A percentile compares a stretch with the other conserved stretches of the same genome.
These are phyloP conservation scores for Teratosphaeria destructans DNA, from an alignment of 2,329 filamentous ascomycete species.

Conservation along the genomic window DNA sequence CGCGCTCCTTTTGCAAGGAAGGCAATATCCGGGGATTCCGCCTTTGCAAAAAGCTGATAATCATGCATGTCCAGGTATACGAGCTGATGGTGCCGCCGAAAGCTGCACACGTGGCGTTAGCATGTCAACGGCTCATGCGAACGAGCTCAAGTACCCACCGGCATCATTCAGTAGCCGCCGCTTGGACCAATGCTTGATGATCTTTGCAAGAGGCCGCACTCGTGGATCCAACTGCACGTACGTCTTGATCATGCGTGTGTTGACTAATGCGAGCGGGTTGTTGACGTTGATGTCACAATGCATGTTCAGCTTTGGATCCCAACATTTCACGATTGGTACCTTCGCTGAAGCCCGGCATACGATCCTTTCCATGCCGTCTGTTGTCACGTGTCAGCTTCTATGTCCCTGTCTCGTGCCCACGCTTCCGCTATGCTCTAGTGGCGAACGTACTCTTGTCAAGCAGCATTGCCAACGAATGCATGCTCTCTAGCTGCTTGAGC, in stretches of 20 bases:
- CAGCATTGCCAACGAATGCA: constrained; percentile 81
- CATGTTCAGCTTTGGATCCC: constrained; percentile 83
- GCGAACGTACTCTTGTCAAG: constrained; percentile 65
- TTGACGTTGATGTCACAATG: constrained; percentile 99
- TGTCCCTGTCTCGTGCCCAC: background rate
- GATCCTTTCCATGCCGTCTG: constrained; percentile 93
- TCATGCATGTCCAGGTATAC: constrained; percentile 98
- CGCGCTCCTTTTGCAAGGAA: constrained; percentile 64
- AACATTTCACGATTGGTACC: constrained; percentile 96
- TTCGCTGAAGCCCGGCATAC: constrained; percentile 92
- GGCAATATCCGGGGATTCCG: constrained; percentile 76
- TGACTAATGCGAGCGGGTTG: constrained; percentile 87
- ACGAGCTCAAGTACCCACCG: constrained; percentile 49
- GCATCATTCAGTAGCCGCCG: constrained; percentile 89
- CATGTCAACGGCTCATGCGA: background rate
- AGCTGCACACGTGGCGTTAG: constrained; percentile 41
- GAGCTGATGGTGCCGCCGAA: constrained; percentile 92
- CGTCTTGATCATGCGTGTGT: constrained; percentile 94
- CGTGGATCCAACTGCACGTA: constrained; percentile 90
- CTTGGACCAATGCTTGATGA: constrained; percentile 96
- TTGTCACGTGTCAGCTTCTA: constrained; percentile 13
- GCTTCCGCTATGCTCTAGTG: background rate
- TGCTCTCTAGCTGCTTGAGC: constrained; percentile 75
- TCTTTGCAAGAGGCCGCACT: constrained; percentile 87
- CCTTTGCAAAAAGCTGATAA: constrained; percentile 89